Evolutionary conservation across 192 early-diverging fungal species (phyloP).

Genomic region (Rhizoclosmatium globosum): DNA sequence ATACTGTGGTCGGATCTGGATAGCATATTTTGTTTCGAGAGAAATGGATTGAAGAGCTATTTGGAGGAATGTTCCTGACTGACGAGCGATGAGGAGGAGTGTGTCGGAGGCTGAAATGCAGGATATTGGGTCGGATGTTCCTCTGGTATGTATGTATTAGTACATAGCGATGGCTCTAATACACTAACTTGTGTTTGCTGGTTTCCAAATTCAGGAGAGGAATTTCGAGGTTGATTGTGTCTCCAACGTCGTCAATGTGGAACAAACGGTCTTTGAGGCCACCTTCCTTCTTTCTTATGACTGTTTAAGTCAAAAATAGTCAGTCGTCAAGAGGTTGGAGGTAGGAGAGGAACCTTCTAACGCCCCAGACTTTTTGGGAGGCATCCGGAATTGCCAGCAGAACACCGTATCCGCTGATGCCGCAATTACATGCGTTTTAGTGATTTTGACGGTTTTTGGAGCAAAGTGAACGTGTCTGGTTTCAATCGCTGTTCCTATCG

Average conservation of each 20-base stretch:
- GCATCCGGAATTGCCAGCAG: constrained; percentile 58
- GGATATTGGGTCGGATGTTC: constrained; percentile 57
- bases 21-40: constrained; percentile 55
- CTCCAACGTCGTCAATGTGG: constrained; percentile 60
- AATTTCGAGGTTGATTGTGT: constrained; percentile 28
- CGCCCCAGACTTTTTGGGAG: constrained; percentile 44
- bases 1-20: constrained; percentile 43
- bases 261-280: constrained; percentile 57
- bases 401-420: constrained; percentile 55
- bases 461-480: constrained; percentile 61
- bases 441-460: constrained; percentile 54
- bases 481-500: constrained; percentile 64
- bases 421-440: constrained; percentile 52
- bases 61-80: constrained; percentile 57
- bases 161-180: not conserved
- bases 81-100: constrained; percentile 55
- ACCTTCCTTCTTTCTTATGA: constrained; percentile 47
- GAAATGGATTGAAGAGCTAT: constrained; percentile 58
- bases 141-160: constrained; percentile 22
- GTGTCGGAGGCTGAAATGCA: constrained; percentile 50
- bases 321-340: constrained; percentile 18
- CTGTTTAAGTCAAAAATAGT: no score
- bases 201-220: constrained; percentile 28
- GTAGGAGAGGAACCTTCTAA: constrained; percentile 26
- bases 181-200: constrained; percentile 2